A percentile compares a stretch with the other conserved stretches of the same genome.
Conservation (phyloP, 1,139 yeast species). For the Ashbya aceris region DNA sequence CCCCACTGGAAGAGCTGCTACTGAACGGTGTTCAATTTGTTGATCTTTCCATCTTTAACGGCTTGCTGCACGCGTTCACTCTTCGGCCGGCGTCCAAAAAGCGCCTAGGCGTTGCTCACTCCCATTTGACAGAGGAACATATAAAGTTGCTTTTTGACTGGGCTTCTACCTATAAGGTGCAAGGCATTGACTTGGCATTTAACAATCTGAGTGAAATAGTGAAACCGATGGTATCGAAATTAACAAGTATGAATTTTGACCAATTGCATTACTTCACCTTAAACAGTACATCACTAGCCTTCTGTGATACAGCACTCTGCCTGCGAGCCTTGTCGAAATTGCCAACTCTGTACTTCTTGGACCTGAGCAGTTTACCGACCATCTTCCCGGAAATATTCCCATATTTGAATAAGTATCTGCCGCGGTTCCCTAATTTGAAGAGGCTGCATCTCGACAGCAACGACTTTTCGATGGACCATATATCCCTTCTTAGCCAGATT, state of each 20-base stretch:
- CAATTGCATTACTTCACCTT: slow-evolving; percentile 52
- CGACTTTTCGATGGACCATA: slow-evolving; percentile 51
- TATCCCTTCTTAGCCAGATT: slow-evolving; percentile 60
- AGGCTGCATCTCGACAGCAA: slow-evolving; percentile 75
- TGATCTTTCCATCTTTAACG: slow-evolving; percentile 39
- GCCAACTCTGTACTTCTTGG: slow-evolving; percentile 59
- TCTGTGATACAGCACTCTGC: slow-evolving; percentile 46
- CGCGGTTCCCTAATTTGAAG: slow-evolving; percentile 53
- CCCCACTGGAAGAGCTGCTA: slow-evolving; percentile 61
- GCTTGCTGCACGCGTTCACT: slow-evolving; percentile 35
- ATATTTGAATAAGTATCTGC: slow-evolving; percentile 51
- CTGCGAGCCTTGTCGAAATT: slow-evolving; percentile 44
- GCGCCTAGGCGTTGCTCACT: slow-evolving; percentile 67
- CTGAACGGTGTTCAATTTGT: slow-evolving; percentile 66
- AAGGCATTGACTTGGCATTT: slow-evolving; percentile 80
- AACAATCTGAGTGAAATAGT: slow-evolving; percentile 57
- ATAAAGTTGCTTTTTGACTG: slow-evolving; percentile 50
- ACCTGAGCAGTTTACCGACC: slow-evolving; percentile 62
- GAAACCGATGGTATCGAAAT: slow-evolving; percentile 31
- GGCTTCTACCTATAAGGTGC: slow-evolving; percentile 49
- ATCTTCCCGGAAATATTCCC: slow-evolving; percentile 67
- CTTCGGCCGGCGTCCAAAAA: slow-evolving; percentile 40
- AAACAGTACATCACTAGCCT: slow-evolving; percentile 51
- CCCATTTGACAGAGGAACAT: slow-evolving; percentile 51
- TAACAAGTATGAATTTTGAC: slow-evolving; percentile 18